These are phyloP conservation scores for Tilletia walkeri DNA, from an alignment of 1,284 basidiomycete species.

Conservation along the genomic window DNA sequence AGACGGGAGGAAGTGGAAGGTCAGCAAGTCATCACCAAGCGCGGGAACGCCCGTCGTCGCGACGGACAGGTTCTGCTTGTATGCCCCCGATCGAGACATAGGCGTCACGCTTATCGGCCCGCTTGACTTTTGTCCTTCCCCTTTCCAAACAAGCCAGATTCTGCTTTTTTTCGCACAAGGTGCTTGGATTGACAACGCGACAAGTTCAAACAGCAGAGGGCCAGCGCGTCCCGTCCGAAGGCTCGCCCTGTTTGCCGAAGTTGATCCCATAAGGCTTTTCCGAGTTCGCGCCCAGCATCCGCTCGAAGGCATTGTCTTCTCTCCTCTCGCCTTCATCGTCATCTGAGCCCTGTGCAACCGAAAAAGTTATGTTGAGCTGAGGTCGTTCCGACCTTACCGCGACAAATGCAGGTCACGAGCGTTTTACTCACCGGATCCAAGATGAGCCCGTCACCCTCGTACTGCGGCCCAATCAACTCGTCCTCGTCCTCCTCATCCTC, in stretches of 20 bases:
- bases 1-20: too few relatives aligned
- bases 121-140: too few relatives aligned
- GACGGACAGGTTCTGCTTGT: too few relatives aligned
- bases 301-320: constrained; percentile 3
- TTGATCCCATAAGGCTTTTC: constrained; percentile 1
- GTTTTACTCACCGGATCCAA: constrained; percentile 39
- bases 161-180: too few relatives aligned
- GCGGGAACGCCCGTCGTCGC: too few relatives aligned
- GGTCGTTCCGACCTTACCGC: background rate
- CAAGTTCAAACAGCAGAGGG: background rate
- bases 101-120: too few relatives aligned
- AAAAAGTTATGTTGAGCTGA: too few relatives aligned
- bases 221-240: constrained; percentile 9
- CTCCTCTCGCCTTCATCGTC: constrained; percentile 6
- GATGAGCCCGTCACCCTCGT: constrained; percentile 54
- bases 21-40: too few relatives aligned
- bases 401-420: background rate
- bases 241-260: background rate
- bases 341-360: too few relatives aligned
- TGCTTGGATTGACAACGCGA: background rate
- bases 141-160: too few relatives aligned
- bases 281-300: constrained; percentile 5
- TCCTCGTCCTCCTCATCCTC: constrained; percentile 23
- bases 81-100: too few relatives aligned
- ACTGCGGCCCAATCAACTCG: constrained; percentile 36